Percentiles rank a stretch among this genome's conserved stretches.
phyloP scores from a whole-genome alignment of 2,329 filamentous ascomycete genomes.

The Orbilia quercus region DNA sequence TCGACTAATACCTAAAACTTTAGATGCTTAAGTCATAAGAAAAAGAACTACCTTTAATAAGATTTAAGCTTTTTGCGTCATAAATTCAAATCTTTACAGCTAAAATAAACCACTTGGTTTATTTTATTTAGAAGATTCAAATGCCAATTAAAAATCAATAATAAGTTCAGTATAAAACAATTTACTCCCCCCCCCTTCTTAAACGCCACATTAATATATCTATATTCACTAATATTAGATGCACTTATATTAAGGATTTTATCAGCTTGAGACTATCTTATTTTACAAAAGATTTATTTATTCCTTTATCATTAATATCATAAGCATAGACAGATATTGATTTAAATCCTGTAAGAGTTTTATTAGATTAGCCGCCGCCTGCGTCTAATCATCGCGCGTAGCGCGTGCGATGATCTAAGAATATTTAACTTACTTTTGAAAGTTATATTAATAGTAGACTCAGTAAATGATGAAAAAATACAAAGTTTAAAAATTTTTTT shows the following conservation, averaged over 20 bases:
- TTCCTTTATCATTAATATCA: conserved; percentile 25
- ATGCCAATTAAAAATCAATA: conserved; percentile 46
- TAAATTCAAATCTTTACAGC: too few species aligned
- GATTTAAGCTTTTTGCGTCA: conserved; percentile 24
- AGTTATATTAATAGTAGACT: conserved; percentile 47
- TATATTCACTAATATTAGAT: too few species aligned
- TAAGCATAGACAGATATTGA: conserved; percentile 16
- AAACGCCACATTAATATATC: not conserved
- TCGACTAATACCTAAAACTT: conserved; percentile 1
- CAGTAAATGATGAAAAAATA: conserved; percentile 50
- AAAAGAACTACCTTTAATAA: conserved; percentile 41
- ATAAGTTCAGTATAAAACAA: conserved; percentile 30
- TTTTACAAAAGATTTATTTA: conserved; percentile 41
- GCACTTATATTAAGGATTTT: not conserved
- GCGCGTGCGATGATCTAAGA: conserved; percentile 8
- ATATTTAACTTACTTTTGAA: conserved; percentile 21
- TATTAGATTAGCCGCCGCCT: too few species aligned
- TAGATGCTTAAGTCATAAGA: conserved; percentile 12
- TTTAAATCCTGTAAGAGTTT: not conserved
- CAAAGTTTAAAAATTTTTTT: conserved; percentile 56
- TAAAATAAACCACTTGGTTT: conserved; percentile 22
- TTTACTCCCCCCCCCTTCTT: conserved; percentile 6
- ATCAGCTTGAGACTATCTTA: conserved; percentile 19
- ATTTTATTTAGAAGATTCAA: conserved; percentile 42
- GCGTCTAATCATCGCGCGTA: too few species aligned